Base-by-base conservation (phyloP, 257 asterid genomes). In the Salvia miltiorrhiza region DNA sequence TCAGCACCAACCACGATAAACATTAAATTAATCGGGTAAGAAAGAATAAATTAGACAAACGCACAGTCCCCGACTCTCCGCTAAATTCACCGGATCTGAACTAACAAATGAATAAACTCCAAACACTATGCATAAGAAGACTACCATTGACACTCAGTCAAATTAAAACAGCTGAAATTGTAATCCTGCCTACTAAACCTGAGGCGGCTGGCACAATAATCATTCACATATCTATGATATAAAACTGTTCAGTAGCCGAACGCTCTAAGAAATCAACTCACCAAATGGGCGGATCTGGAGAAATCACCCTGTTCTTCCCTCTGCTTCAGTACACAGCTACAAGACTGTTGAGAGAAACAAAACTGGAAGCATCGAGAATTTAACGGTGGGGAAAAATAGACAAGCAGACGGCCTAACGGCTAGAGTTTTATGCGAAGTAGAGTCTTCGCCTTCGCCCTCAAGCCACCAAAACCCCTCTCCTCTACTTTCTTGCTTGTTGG, bases 231-330 rank as follows among this genome's bases (percentile, higher is more conserved):
- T 45, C 37, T 16, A 20, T 0, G 33, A 24, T 49, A 20, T 12
- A 47, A 60, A 55, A 58, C 10, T 43, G 32, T 43, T 24, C 10
- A 9, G 12, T 21, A 33, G 37, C 7, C 44, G 56, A 47, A 6
- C 73, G 17, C 0, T 1, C 6, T 3, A 62, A 26, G 5, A 26
- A 40, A 76, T 55, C 32, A 66, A 78, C 89, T 83, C 79, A 92
- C 94, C 93, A 60, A 81, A 74, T 35, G 52, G 44, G 78, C 86
- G 85, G 95, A 92, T 89, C 95, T 83, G 83, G 76, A 41, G 63
- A 37, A 20, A 11, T 19, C 63, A 12, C 10, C 37, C 62, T 21
- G 12, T 21, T 50, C 43, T 32, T 16, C 45, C 35, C 58, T 49
- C 73, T 24, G 72, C 28, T 60, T 20, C 73, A 44, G 55, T 4